Evolutionary conservation across 345 rosid species (phyloP).

Genomic region (Linum usitatissimum): DNA sequence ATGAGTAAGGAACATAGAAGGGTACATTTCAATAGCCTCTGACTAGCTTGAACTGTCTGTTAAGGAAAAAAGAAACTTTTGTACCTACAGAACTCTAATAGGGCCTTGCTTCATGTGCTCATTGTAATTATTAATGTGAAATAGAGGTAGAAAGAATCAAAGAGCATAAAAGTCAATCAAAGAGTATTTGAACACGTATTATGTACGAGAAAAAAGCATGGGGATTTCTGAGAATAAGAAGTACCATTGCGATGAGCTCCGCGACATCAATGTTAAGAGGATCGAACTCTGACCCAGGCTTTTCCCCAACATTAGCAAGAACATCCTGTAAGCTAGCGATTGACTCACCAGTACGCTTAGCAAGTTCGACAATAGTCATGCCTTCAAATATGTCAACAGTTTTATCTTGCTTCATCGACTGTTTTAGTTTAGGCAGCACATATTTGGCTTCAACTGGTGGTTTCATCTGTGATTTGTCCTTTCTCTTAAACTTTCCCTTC

Average conservation of each 20-base stretch:
- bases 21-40: no score
- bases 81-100: no score
- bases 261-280: constrained; percentile 68
- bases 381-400: constrained; percentile 77
- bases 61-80: no score
- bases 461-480: constrained; percentile 24
- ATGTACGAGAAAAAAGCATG: neutral
- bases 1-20: no score
- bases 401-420: constrained; percentile 42
- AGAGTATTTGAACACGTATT: no score
- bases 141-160: no score
- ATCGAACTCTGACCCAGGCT: constrained; percentile 58
- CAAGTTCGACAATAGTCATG: constrained; percentile 68
- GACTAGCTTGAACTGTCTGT: no score
- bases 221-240: constrained; percentile 2
- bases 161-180: no score
- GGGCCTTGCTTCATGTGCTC: no score
- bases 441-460: constrained; percentile 80
- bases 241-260: constrained; percentile 83
- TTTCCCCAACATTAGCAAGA: constrained; percentile 75
- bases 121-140: no score
- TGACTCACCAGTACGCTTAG: constrained; percentile 54
- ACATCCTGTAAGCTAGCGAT: constrained; percentile 47
- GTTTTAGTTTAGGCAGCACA: constrained; percentile 52
- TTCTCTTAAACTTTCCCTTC: constrained; percentile 59